phyloP scores from a whole-genome alignment of 1,139 yeast genomes.

The Yamadazyma kanchanaburiensis region DNA sequence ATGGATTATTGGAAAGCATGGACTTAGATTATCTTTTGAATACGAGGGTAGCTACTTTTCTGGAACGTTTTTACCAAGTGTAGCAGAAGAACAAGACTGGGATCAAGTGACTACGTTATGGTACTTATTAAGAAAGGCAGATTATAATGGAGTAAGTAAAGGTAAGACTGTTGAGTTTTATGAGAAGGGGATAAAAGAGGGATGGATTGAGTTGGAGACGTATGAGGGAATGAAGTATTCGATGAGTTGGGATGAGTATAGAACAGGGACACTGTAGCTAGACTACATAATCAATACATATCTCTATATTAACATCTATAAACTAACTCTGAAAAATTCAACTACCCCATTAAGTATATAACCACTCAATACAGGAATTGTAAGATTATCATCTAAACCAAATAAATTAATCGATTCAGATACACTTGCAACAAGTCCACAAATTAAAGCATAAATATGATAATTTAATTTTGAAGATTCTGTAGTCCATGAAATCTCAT shows the following conservation, averaged over 20 bases:
- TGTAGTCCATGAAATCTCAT: conserved; percentile 62
- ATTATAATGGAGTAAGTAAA: conserved; percentile 18
- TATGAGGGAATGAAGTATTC: conserved; percentile 38
- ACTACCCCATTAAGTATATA: conserved; percentile 52
- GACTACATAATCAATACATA: not conserved
- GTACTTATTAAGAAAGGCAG: conserved; percentile 74
- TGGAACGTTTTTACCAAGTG: conserved; percentile 89
- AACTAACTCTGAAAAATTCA: conserved; percentile 12
- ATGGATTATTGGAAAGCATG: conserved; percentile 85
- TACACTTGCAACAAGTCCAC: conserved; percentile 80
- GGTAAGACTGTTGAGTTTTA: conserved; percentile 23
- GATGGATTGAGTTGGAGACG: conserved; percentile 32
- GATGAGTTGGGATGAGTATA: conserved; percentile 25
- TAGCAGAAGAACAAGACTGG: conserved; percentile 91
- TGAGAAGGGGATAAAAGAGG: conserved; percentile 27
- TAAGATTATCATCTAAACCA: conserved; percentile 85
- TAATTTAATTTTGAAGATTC: conserved; percentile 56
- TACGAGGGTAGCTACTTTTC: conserved; percentile 35
- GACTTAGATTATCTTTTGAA: conserved; percentile 59
- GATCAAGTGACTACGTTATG: conserved; percentile 64
- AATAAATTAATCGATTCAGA: conserved; percentile 78
- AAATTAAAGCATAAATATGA: conserved; percentile 50
- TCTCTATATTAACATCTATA: too few species aligned
- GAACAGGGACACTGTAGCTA: conserved; percentile 1
- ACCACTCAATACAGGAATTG: conserved; percentile 86